phyloP scores from a whole-genome alignment of 140 eudicot genomes.

The Bidens hawaiensis region DNA sequence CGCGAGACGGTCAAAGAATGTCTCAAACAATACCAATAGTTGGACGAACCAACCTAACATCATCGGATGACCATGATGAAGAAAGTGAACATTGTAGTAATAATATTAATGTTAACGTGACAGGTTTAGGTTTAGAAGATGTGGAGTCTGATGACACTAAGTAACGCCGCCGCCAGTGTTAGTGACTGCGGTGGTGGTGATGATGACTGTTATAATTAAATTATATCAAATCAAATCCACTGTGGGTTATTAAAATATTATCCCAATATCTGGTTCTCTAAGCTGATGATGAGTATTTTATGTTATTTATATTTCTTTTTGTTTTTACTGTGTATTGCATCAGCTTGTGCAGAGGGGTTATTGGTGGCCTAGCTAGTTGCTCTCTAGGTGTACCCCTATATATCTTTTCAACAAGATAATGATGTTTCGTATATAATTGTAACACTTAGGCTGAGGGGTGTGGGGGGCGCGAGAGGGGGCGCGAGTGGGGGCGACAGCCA shows the following conservation, averaged over 20 bases:
- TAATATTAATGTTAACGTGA: conserved; percentile 10
- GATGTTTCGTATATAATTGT: background rate
- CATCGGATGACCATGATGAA: conserved; percentile 19
- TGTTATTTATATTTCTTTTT: background rate
- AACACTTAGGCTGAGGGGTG: no score
- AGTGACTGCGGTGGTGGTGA: conserved; percentile 12
- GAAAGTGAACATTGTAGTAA: conserved; percentile 22
- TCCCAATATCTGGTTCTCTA: background rate
- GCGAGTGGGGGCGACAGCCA: no score
- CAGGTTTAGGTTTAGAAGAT: conserved; percentile 22
- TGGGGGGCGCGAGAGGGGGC: no score
- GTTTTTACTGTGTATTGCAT: conserved; percentile 30
- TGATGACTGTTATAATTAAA: background rate
- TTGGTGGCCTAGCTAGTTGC: conserved; percentile 37
- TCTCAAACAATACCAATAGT: conserved; percentile 53
- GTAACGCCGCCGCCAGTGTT: conserved; percentile 15
- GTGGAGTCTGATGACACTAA: conserved; percentile 21
- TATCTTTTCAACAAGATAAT: conserved; percentile 15
- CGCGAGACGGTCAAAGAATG: conserved; percentile 61
- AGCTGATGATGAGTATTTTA: background rate
- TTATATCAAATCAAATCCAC: background rate
- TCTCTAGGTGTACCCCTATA: conserved; percentile 24
- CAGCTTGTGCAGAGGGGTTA: conserved; percentile 10
- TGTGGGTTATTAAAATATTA: conserved; percentile 11
- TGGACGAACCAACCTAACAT: conserved; percentile 13